These are phyloP conservation scores for Westerdykella ornata DNA, from an alignment of 2,329 filamentous ascomycete species.

Conservation along the genomic window DNA sequence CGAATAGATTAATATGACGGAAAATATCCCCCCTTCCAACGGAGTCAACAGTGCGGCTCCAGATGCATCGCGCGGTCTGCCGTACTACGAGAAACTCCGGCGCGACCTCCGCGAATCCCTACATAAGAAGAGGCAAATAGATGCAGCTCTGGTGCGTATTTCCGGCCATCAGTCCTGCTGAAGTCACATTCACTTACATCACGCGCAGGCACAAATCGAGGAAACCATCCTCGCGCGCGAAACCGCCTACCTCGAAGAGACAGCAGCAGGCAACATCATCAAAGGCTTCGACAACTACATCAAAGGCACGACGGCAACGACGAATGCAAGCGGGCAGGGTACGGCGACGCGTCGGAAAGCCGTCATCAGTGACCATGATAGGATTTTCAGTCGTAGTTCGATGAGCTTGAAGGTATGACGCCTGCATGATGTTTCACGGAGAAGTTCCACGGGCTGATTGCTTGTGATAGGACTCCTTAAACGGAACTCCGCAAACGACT, in stretches of 20 bases:
- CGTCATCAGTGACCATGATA: conserved; percentile 60
- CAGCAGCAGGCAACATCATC: conserved; percentile 84
- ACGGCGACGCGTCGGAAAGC: conserved; percentile 52
- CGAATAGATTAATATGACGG: conserved; percentile 37
- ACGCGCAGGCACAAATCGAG: conserved; percentile 55
- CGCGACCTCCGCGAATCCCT: conserved; percentile 61
- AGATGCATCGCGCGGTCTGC: conserved; percentile 47
- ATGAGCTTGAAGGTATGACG: conserved; percentile 36
- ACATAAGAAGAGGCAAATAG: conserved; percentile 57
- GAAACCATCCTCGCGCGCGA: conserved; percentile 80
- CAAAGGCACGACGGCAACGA: conserved; percentile 66
- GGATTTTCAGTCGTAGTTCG: conserved; percentile 56
- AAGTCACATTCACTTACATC: conserved; percentile 8
- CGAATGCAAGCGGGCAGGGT: conserved; percentile 40
- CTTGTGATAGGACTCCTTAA: background rate
- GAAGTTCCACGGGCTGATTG: background rate
- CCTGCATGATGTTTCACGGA: background rate
- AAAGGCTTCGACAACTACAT: conserved; percentile 98
- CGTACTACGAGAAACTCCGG: conserved; percentile 68
- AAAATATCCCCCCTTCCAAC: conserved; percentile 41
- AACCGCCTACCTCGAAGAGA: conserved; percentile 80
- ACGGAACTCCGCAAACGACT: conserved; percentile 28
- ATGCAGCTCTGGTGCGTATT: conserved; percentile 51
- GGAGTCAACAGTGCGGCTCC: conserved; percentile 27
- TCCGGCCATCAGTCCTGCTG: background rate